A percentile compares a stretch with the other conserved stretches of the same genome.
phyloP scores from a whole-genome alignment of 345 rosid species.

The Leavenworthia alabamica region DNA sequence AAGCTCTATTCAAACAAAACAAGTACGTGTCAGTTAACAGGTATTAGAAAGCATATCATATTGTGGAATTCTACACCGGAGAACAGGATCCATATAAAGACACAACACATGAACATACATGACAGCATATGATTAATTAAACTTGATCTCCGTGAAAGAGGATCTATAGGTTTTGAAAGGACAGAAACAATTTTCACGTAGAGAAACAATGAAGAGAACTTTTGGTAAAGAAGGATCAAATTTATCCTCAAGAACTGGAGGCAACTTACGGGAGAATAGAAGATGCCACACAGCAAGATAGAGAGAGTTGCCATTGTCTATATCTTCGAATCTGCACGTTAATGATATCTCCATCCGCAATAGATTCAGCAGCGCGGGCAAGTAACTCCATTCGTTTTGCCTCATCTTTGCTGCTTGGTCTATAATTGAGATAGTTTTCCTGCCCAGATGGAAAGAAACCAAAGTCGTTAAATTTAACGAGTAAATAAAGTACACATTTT shows the following conservation, averaged over 20 bases:
- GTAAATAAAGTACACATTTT: too few relatives aligned
- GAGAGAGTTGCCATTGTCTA: slow-evolving; percentile 95
- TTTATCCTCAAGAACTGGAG: slow-evolving; percentile 1
- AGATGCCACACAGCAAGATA: slow-evolving; percentile 64
- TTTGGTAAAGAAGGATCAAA: not conserved
- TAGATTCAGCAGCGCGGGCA: slow-evolving; percentile 93
- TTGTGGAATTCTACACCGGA: not conserved
- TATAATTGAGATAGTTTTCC: slow-evolving; percentile 94
- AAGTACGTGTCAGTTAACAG: slow-evolving; percentile 10
- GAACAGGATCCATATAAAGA: not conserved
- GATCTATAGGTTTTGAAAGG: not conserved
- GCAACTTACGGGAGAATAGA: slow-evolving; percentile 83
- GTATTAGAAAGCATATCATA: slow-evolving; percentile 5
- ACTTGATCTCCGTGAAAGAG: not conserved
- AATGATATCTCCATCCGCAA: slow-evolving; percentile 80
- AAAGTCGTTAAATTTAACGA: not conserved
- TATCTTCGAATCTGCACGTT: slow-evolving; percentile 94
- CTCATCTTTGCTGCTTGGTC: slow-evolving; percentile 77
- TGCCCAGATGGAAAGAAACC: slow-evolving; percentile 30
- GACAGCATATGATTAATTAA: not conserved
- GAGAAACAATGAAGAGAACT: not conserved
- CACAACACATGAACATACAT: not conserved
- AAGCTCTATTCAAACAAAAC: slow-evolving; percentile 51
- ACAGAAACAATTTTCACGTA: slow-evolving; percentile 5
- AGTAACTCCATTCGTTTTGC: slow-evolving; percentile 63